phyloP scores from a whole-genome alignment of 1,284 basidiomycete species.

The Ceratobasidium sp. region DNA sequence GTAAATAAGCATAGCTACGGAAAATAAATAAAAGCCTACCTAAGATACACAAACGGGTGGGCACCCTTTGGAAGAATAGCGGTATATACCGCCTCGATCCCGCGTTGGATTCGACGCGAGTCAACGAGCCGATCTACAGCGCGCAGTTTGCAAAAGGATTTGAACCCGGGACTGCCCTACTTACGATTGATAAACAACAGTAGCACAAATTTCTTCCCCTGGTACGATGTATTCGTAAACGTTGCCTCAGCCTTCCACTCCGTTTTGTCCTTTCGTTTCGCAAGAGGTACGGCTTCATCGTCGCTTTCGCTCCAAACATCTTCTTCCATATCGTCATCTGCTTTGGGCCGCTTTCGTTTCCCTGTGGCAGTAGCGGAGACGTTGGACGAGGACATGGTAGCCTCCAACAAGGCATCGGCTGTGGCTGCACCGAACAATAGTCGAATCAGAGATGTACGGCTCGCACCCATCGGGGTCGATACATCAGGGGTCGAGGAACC shows the following conservation, averaged over 20 bases:
- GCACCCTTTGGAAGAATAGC: slow-evolving; percentile 91
- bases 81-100: slow-evolving; percentile 88
- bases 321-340: slow-evolving; percentile 58
- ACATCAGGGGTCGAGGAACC: slow-evolving; percentile 83
- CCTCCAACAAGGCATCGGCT: slow-evolving; percentile 82
- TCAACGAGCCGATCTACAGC: slow-evolving; percentile 91
- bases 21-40: slow-evolving; percentile 62
- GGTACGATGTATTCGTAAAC: slow-evolving; percentile 91
- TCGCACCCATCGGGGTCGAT: slow-evolving; percentile 80
- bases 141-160: background rate
- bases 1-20: background rate
- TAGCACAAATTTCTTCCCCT: slow-evolving; percentile 86
- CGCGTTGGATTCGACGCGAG: slow-evolving; percentile 86
- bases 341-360: slow-evolving; percentile 49
- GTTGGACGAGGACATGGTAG: slow-evolving; percentile 54
- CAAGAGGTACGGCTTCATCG: slow-evolving; percentile 51
- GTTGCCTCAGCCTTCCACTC: slow-evolving; percentile 79
- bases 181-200: slow-evolving; percentile 97
- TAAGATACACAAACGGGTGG: slow-evolving; percentile 92
- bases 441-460: slow-evolving; percentile 79
- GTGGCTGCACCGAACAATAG: slow-evolving; percentile 86
- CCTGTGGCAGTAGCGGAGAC: slow-evolving; percentile 41
- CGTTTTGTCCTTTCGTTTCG: slow-evolving; percentile 51
- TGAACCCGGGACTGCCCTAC: slow-evolving; percentile 54
- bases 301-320: slow-evolving; percentile 50